Evolutionary conservation across 305 asterid genomes (phyloP), one percentile per base, ranked within the genome.

Genomic region (Andrographis paniculata): DNA sequence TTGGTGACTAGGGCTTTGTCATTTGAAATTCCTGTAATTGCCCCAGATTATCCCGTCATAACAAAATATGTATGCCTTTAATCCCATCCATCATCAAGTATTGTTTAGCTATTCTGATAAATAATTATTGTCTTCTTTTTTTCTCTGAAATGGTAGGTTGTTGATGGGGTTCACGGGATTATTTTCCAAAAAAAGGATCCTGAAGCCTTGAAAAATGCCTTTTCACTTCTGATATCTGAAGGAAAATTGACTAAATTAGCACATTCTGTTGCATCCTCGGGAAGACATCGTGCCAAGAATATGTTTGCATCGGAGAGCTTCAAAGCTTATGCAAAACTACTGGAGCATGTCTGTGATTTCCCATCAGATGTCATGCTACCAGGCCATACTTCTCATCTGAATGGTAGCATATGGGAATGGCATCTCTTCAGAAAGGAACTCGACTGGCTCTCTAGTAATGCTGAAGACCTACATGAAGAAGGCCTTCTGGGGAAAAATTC

Each of bases 311-410:
- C 75, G 28, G 94, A 87, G 64, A 83, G 95, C 75, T 65, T 81
- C 48, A 40, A 47, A 41, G 77, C 65, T 31, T 77, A 80, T 53
- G 94, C 91, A 49, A 67, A 71, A 49, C 79, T 87, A 56, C 65
- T 84, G 50, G 99, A 91, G 65, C 60, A 77, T 68, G 65, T 76
- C 57, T 62, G 87, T 61, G 58, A 75, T 70, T 87, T 91, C 61
- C 95, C 99, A 42, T 87, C 95, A 52, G 94, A 91, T 69, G 89
- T 82, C 45, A 57, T 77, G 64, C 71, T 83, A 42, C 95, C 96
- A 44, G 78, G 70, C 50, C 64, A 62, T 52, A 63, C 73, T 58
- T 70, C 87, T 45, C 76, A 72, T 70, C 70, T 83, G 61, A 77
- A 75, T 50, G 73, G 55, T 69, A 62, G 53, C 50, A 28, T 57